A percentile compares a stretch with the other conserved stretches of the same genome.
Evolutionary conservation across 345 rosid species (phyloP).

Genomic region (Reutealis trisperma): DNA sequence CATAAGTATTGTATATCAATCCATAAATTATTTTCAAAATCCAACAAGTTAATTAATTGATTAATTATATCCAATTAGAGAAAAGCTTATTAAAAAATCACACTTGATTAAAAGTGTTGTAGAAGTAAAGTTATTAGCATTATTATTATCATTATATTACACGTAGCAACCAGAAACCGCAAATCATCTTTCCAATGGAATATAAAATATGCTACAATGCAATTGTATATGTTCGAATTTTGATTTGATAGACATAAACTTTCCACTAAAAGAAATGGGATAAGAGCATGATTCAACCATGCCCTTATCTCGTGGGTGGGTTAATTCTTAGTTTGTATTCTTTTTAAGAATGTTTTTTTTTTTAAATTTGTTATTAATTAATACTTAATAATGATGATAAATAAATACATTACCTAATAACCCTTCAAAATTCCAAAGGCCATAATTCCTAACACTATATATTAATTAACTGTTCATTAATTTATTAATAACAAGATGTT

Average conservation of each 20-base stretch:
- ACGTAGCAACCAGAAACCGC: neutral
- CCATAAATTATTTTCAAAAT: too few relatives aligned
- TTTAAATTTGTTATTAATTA: too few relatives aligned
- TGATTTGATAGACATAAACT: neutral
- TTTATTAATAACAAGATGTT: neutral
- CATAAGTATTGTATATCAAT: too few relatives aligned
- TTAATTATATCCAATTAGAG: too few relatives aligned
- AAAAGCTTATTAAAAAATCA: too few relatives aligned
- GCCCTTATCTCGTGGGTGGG: too few relatives aligned
- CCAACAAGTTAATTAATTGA: too few relatives aligned
- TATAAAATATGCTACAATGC: neutral
- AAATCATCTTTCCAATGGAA: neutral
- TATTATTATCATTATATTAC: neutral
- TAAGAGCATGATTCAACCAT: neutral
- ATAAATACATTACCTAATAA: neutral
- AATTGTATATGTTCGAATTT: neutral
- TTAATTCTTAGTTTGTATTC: too few relatives aligned
- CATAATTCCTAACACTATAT: neutral
- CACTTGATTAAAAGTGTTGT: too few relatives aligned
- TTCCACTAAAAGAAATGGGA: neutral
- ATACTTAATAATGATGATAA: too few relatives aligned
- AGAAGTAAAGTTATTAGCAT: neutral
- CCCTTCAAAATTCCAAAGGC: neutral
- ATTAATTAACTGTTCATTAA: neutral
- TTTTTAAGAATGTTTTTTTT: too few relatives aligned